A percentile compares a stretch with the other conserved stretches of the same genome.
phyloP scores from a whole-genome alignment of 202 grass and related monocot genomes.

The Elaeis oleifera region DNA sequence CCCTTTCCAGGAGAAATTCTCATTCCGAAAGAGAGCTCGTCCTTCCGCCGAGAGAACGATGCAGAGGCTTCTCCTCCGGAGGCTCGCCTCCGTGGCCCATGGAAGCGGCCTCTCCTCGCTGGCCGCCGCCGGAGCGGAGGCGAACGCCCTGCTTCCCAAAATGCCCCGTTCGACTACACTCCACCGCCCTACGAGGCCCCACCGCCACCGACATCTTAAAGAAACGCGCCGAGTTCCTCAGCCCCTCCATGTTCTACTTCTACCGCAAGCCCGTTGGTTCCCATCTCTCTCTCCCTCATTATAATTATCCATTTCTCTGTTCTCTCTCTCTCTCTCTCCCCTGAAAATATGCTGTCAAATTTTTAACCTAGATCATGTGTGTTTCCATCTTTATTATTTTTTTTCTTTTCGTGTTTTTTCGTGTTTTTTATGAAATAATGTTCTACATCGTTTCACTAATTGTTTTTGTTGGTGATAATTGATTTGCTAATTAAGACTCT shows the following conservation, averaged over 20 bases:
- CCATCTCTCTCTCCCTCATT: background rate
- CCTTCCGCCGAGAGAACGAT: constrained; percentile 23
- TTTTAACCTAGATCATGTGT: too few relatives aligned
- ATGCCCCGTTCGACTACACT: constrained; percentile 63
- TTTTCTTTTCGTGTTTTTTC: too few relatives aligned
- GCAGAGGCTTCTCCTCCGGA: constrained; percentile 31
- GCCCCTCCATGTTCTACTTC: constrained; percentile 75
- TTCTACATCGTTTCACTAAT: too few relatives aligned
- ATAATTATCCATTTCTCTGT: background rate
- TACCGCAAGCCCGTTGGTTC: constrained; percentile 18
- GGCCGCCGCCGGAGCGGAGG: constrained; percentile 23
- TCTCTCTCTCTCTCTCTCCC: too few relatives aligned
- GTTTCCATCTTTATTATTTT: too few relatives aligned
- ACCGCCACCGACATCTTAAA: constrained; percentile 51
- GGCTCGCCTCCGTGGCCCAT: constrained; percentile 11
- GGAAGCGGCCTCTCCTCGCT: too few relatives aligned
- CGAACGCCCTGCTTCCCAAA: constrained; percentile 26
- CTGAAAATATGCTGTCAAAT: too few relatives aligned
- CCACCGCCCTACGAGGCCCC: constrained; percentile 60
- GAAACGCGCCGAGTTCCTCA: constrained; percentile 76
- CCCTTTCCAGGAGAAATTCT: too few relatives aligned
- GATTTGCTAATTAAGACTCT: too few relatives aligned
- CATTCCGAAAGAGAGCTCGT: too few relatives aligned
- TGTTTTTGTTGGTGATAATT: too few relatives aligned
- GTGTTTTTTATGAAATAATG: too few relatives aligned